Evolutionary conservation across 2,329 filamentous ascomycete genomes (phyloP).

Genomic region (Huntiella omanensis): DNA sequence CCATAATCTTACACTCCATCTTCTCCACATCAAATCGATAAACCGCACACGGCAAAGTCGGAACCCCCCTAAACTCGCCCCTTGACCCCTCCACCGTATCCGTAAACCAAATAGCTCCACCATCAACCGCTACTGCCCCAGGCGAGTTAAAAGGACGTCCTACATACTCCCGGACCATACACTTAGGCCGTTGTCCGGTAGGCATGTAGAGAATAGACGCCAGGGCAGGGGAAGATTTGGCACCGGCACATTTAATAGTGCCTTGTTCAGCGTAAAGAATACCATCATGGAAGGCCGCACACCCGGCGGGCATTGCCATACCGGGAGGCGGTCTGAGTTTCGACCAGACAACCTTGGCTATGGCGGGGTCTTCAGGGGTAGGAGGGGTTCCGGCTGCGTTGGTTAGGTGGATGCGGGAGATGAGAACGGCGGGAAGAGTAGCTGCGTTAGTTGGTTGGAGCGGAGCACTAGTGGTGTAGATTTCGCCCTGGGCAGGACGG

Average conservation of each 20-base stretch:
- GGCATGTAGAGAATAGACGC: conserved; percentile 20
- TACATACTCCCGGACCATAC: conserved; percentile 22
- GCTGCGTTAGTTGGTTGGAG: conserved; percentile 21
- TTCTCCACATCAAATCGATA: conserved; percentile 26
- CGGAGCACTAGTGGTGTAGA: conserved; percentile 27
- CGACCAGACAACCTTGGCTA: conserved; percentile 20
- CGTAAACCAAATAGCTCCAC: conserved; percentile 30
- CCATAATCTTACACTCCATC: conserved; percentile 24
- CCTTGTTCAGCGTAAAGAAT: conserved; percentile 27
- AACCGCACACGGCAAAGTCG: conserved; percentile 26
- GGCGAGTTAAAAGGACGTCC: conserved; percentile 29
- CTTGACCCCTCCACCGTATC: conserved; percentile 30
- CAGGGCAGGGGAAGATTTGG: background rate
- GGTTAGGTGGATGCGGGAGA: conserved; percentile 23
- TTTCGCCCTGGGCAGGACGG: conserved; percentile 20
- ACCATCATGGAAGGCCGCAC: conserved; percentile 22
- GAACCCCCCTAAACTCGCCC: conserved; percentile 25
- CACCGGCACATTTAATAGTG: conserved; percentile 2
- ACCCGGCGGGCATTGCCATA: conserved; percentile 27
- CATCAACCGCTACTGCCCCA: conserved; percentile 27
- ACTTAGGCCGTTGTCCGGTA: conserved; percentile 16
- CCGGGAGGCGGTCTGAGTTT: conserved; percentile 24
- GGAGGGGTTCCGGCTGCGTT: conserved; percentile 11
- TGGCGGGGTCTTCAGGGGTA: conserved; percentile 12
- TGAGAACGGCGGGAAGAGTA: conserved; percentile 24